Evolutionary conservation across 805 yeast genomes (phyloP).

Genomic region (Candida berthetii): DNA sequence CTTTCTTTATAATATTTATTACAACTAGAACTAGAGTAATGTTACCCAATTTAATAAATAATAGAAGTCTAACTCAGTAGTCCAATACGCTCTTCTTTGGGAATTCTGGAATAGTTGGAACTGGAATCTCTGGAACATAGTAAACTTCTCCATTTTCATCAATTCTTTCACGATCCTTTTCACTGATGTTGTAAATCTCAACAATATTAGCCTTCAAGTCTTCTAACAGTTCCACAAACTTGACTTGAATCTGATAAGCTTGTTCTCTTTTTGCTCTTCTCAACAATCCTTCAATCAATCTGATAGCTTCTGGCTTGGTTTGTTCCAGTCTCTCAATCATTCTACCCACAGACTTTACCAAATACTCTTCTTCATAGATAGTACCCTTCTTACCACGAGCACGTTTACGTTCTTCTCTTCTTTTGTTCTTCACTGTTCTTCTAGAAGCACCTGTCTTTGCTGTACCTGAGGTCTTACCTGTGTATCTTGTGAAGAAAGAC

Average conservation of each 20-base stretch:
- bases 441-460: conserved; percentile 96
- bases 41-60: too few relatives aligned
- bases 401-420: conserved; percentile 91
- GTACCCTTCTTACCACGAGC: conserved; percentile 99
- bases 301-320: conserved; percentile 68
- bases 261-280: conserved; percentile 71
- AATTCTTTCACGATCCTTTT: conserved; percentile 79
- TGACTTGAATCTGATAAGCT: conserved; percentile 74
- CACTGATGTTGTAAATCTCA: conserved; percentile 79
- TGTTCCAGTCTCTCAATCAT: conserved; percentile 73
- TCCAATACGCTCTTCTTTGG: conserved; percentile 53
- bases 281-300: conserved; percentile 67
- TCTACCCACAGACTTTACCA: conserved; percentile 83
- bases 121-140: conserved; percentile 67
- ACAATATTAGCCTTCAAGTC: conserved; percentile 53
- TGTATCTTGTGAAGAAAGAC: conserved; percentile 90
- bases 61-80: conserved; percentile 27
- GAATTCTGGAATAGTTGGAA: conserved; percentile 60
- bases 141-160: conserved; percentile 87
- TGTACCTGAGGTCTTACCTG: conserved; percentile 94
- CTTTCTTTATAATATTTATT: too few relatives aligned
- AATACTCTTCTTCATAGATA: conserved; percentile 93
- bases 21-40: too few relatives aligned
- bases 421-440: conserved; percentile 83
- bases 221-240: conserved; percentile 49